Evolutionary conservation across 345 rosid species (phyloP), one percentile per base, ranked within the genome.

Genomic region (Eucalyptus pumila): DNA sequence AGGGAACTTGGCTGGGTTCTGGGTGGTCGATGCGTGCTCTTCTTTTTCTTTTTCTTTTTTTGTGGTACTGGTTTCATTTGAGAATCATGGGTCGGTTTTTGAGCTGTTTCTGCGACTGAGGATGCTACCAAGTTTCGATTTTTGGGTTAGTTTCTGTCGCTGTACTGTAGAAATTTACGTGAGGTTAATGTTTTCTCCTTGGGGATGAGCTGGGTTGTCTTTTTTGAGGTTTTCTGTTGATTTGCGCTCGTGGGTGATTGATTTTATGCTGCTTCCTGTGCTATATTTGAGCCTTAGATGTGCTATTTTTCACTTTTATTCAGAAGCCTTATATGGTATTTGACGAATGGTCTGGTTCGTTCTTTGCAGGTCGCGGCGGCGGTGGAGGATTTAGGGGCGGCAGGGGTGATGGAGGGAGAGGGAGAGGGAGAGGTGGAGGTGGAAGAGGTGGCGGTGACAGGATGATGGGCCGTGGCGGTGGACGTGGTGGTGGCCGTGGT

Each of bases 311-410:
- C 47, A 23, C 30, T 76, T 40, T 76, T 40, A 23, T 40, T 76
- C 27, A 11, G 85, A 40, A 5, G 13, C 6, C 30, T 76, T 37
- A 3, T 26, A 37, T 37, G 83, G 83, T 37, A 76, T 76, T 21
- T 40, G 27, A 40, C 85, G 27, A 40, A 21, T 11, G 47, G 30
- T 76, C 83, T 40, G 13, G 27, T 86, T 19, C 8, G 58, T 40
- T 86, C 50, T 88, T 7, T 90, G 90, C 93, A 40, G 94, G 88
- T 89, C 95, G 96, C 52, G 94, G 96, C 48, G 94, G 96, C 34
- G 93, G 94, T 32, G 93, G 94, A 10, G 94, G 94, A 47, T 91
- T 88, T 90, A 90, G 94, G 54, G 93, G 95, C 16, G 91, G 94
- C 54, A 92, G 94, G 14, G 90, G 95, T 51, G 94, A 91, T 45